Conservation (phyloP, 2,329 filamentous ascomycete genomes). For the Fusarium odoratissimum region DNA sequence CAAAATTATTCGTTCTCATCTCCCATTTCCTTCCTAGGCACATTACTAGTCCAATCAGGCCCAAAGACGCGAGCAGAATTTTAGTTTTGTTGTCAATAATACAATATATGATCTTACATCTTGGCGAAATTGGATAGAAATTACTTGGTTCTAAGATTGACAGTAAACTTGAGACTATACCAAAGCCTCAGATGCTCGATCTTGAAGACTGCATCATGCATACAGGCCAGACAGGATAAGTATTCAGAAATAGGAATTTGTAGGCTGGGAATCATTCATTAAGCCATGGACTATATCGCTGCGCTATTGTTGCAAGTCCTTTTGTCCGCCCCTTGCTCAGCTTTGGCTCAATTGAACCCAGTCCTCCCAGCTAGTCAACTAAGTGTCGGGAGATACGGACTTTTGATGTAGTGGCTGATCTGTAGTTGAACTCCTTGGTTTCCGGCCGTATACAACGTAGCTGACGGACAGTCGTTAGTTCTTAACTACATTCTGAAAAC, state of each 20-base stretch:
- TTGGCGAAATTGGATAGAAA: not conserved
- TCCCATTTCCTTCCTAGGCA: not conserved
- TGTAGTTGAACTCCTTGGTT: not conserved
- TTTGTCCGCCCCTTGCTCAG: not conserved
- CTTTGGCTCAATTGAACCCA: not conserved
- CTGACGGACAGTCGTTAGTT: not conserved
- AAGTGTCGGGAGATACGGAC: not conserved
- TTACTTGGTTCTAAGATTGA: too few relatives aligned
- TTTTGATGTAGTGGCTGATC: not conserved
- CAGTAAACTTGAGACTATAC: not conserved
- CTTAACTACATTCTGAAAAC: accelerated
- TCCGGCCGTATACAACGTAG: slow-evolving; percentile 31
- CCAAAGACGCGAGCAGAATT: too few relatives aligned
- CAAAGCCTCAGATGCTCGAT: not conserved
- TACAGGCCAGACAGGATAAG: not conserved
- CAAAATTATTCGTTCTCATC: not conserved
- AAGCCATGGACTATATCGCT: not conserved
- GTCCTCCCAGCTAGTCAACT: not conserved
- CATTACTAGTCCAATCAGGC: not conserved
- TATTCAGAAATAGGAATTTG: not conserved
- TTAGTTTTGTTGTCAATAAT: not conserved
- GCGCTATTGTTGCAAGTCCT: not conserved
- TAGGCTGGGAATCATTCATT: not conserved
- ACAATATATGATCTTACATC: not conserved
- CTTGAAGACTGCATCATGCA: too few relatives aligned